Base-by-base conservation (phyloP, 2,329 filamentous ascomycete genomes). In the Epichloe elymi region DNA sequence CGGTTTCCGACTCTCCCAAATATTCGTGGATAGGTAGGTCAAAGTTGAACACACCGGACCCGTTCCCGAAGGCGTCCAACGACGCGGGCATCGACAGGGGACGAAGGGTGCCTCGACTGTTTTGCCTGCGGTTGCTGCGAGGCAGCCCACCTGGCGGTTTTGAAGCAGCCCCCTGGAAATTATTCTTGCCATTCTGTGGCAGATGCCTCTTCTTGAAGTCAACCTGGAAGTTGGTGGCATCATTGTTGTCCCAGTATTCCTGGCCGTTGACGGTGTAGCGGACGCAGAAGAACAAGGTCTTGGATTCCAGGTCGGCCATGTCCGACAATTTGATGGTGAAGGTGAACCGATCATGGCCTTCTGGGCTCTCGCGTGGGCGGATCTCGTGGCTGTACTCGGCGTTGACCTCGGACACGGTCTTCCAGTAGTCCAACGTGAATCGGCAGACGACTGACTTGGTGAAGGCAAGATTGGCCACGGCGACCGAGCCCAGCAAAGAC, bases 391-490 rank as follows among this genome's bases (percentile, higher is more conserved):
- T 84, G 70, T 80, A 98, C 60, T 96, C 89, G n/a, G 88, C 91
- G 38, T 78, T 76, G 2, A 97, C 86, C 65, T 98, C 93, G 0
- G 93, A 98, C 0, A 90, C 94, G 0, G 93, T 98, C 75, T 95
- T 95, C 93, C 93, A 98, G 70, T 95, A 93, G 67, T 98, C 93
- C 45, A 96, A 78, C 0, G 93, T 98, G 67, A 98, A 98, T 48
- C 93, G 82, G 65, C 88, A 91, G n/a, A 85, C 82, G 50, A 98
- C 88, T 5, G 75, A 68, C 70, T 98, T 98, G 50, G 90, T 79
- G 70, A 95, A 98, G 0, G 89, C 81, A 42, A 97, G 69, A 67
- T 98, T 98, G 63, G 85, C 82, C 20, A 95, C 90, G 7, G 82
- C 86, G 49, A 95, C 78, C 17, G 82, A 86, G 12, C 93, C 93